Evolutionary conservation across 164 flowering plant species (phyloP), one percentile per base, ranked within the genome.

Genomic region (Euptelea pleiosperma): DNA sequence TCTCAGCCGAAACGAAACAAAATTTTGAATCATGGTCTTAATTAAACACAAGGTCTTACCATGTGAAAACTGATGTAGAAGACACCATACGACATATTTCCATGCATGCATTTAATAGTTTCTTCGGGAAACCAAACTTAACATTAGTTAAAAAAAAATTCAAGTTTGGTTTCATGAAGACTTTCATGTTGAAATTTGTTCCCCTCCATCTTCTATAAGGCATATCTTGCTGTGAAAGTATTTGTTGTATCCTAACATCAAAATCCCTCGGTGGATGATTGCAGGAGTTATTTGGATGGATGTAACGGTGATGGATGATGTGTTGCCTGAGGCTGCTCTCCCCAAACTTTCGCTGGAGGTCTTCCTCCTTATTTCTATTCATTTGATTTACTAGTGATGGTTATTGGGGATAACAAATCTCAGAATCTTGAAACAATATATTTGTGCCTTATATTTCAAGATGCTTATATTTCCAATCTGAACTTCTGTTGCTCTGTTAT

Each of bases 261-360:
- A 9, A 28, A 55, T 25, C 35, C 12, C 35, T 47, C 30, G n/a
- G 9, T 58, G 60, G 37, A 49, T 59, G 18, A 33, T 52, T 81
- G 66, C 83, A 93, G 97, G 85, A 63, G 66, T 72, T 51, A 71
- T 88, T 57, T 93, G 99, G 99, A 77, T 41, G 30, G 90, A 93
- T 69, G 82, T 89, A 62, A 73, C 76, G 16, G 61, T 81, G 60
- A 71, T 94, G 79, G 96, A 85, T 69, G 89, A 91, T 71, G 96
- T 87, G 15, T 72, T 94, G 61, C 84, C 82, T 63, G 96, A 89
- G 62, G 93, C 96, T 68, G 74, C 69, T 65, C 77, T 91, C 14
- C 69, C 81, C 28, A 79, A 75, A 60, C 77, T 75, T 75, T 69
- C 80, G 53, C 57, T 84, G 57, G 75, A 94, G 99, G 99, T 46